Evolutionary conservation across 768 basidiomycete genomes (phyloP), one percentile per base, ranked within the genome.

Genomic region (Psilocybe tampanensis): DNA sequence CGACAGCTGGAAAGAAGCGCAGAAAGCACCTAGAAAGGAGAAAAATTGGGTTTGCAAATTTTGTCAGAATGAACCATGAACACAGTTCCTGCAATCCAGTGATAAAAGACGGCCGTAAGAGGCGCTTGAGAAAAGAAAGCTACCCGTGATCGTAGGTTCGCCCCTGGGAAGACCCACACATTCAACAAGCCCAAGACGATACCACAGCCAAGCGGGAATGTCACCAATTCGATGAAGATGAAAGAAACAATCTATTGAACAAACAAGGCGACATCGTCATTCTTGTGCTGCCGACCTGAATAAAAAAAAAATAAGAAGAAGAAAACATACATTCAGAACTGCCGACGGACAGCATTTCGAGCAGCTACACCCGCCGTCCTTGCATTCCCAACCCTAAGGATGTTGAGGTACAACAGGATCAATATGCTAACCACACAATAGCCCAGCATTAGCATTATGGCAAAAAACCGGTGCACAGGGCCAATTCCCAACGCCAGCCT

Each of bases 31-130:
- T n/a, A n/a, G n/a, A n/a, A n/a, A n/a, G n/a, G n/a, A n/a, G n/a
- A n/a, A n/a, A n/a, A n/a, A n/a, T n/a, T n/a, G n/a, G n/a, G n/a
- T n/a, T n/a, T n/a, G n/a, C n/a, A n/a, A n/a, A n/a, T n/a, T n/a
- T n/a, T n/a, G n/a, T n/a, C n/a, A n/a, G n/a, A n/a, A n/a, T n/a
- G n/a, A n/a, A n/a, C n/a, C 94, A 92, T 92, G 78, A 94, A 94
- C 87, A 94, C 88, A 0, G 95, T 96, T 8, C 95, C 95, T 12
- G 89, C 83, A 15, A 97, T 81, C 94, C 95, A 97, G 64, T 95
- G 92, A 61, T 94, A 90, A 70, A 97, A 95, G 65, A 85, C 80
- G 5, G 90, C 85, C 0, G 94, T 91, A 60, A 95, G 69, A 0
- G 94, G 94, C 1, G 92, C 87, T 64, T 86, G 84, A 21, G 76